Evolutionary conservation across 495 filamentous ascomycete genomes (phyloP), one percentile per base, ranked within the genome.

Genomic region (Apiosordaria backusii): DNA sequence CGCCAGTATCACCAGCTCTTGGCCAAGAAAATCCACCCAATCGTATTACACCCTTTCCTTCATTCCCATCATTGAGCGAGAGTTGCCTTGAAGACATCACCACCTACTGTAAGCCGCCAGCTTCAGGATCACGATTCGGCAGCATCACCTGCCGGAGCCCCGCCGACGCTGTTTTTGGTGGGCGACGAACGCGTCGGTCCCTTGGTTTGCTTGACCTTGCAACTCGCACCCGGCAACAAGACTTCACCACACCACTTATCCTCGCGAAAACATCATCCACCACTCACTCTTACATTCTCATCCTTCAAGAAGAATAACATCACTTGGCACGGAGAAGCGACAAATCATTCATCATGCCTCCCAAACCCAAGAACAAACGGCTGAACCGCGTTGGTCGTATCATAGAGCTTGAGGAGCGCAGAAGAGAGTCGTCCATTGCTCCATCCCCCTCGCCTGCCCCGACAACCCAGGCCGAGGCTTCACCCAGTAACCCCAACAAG

Each of bases 1-100:
- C 70, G 57, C 72, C 75, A 75, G 72, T 75, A 75, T 75, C 75
- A 60, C 67, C 68, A 24, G 13, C 22, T 55, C 58, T 63, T 63
- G 40, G 63, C 59, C 45, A 26, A 19, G 4, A n/a, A 27, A 65
- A 60, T 67, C 63, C 62, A 71, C 65, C 73, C 75, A 77, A 75
- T 77, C 26, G 69, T 57, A 70, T 74, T 61, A 77, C 72, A 74
- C 66, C 70, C 59, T 57, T 62, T 66, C 52, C 22, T 18, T 54
- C 21, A 15, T 55, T 55, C 22, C 21, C 52, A 45, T 15, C 10
- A 6, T 55, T 18, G n/a, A 3, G 6, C 16, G 21, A 45, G 35
- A 45, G 35, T 55, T 23, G 52, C 7, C 15, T 18, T 55, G n/a
- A 55, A n/a, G 52, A 22, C 10, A 55, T 55, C 52, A 55, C 19